Percentiles rank a stretch among this genome's conserved stretches.
These are phyloP conservation scores for Penicillium maclennaniae DNA, from an alignment of 495 filamentous ascomycete species.

Conservation along the genomic window DNA sequence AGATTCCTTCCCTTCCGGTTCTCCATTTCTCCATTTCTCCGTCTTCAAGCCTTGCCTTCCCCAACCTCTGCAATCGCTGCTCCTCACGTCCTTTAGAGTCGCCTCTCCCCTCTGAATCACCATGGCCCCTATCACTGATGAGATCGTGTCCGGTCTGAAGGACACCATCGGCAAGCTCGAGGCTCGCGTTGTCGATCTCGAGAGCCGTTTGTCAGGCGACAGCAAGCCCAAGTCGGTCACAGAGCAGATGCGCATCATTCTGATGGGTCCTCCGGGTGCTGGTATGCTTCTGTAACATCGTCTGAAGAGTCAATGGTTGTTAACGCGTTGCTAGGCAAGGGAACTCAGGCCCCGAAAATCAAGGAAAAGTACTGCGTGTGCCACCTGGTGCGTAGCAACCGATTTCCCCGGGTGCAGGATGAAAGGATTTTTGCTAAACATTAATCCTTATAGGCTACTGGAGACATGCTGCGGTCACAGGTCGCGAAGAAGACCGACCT, in stretches of 20 bases:
- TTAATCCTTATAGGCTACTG: constrained; percentile 68
- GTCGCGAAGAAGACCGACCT: constrained; percentile 96
- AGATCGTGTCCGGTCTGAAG: constrained; percentile 68
- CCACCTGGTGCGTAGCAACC: constrained; percentile 70
- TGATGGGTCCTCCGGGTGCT: constrained; percentile 96
- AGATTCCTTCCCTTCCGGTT: constrained; percentile 35
- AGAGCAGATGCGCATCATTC: constrained; percentile 81
- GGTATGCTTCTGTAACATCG: constrained; percentile 53
- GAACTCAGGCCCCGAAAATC: constrained; percentile 95
- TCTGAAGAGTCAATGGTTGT: constrained; percentile 19
- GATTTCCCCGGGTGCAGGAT: constrained; percentile 1
- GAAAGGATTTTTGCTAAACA: constrained; percentile 4
- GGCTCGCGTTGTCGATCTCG: constrained; percentile 72
- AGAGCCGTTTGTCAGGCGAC: constrained; percentile 54
- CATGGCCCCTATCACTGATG: constrained; percentile 85
- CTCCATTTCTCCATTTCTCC: constrained; percentile 33
- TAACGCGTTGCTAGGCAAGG: constrained; percentile 71
- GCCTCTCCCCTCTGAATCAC: constrained; percentile 28
- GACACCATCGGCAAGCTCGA: constrained; percentile 80
- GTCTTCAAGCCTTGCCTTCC: constrained; percentile 22
- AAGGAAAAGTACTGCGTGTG: constrained; percentile 96
- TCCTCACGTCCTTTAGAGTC: background rate
- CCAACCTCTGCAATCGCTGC: constrained; percentile 19
- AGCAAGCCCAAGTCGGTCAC: constrained; percentile 46
- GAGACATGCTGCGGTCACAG: constrained; percentile 98